phyloP scores from a whole-genome alignment of 441 rosid genomes.

The Corymbia calophylla region DNA sequence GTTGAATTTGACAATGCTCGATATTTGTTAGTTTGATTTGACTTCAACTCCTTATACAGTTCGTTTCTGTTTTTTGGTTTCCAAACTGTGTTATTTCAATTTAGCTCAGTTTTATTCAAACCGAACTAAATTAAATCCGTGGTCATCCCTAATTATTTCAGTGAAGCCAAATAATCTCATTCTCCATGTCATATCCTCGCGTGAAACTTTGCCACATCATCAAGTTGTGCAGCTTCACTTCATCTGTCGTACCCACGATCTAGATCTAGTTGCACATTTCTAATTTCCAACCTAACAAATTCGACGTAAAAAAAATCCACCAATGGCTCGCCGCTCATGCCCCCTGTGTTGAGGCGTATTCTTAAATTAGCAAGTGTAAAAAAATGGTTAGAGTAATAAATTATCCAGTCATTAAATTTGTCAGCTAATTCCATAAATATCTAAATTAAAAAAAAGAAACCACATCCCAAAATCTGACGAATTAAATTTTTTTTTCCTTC shows the following conservation, averaged over 20 bases:
- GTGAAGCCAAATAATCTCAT: background rate
- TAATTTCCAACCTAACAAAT: too few relatives aligned
- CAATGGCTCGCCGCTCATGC: background rate
- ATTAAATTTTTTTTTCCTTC: too few relatives aligned
- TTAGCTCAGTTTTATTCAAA: fast-evolving
- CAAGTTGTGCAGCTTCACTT: too few relatives aligned
- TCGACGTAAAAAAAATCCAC: background rate
- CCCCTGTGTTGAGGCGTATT: background rate
- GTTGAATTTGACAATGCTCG: background rate
- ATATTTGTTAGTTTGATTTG: background rate
- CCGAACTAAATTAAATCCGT: background rate
- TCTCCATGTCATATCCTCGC: fast-evolving
- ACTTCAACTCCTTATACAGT: background rate
- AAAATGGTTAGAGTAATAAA: background rate
- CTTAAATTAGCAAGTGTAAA: background rate
- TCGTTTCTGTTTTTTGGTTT: fast-evolving
- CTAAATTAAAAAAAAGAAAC: background rate
- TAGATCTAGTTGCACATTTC: too few relatives aligned
- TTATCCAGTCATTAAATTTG: background rate
- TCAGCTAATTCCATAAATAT: background rate
- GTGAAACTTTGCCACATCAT: background rate
- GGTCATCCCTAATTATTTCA: fast-evolving
- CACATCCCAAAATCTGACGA: background rate
- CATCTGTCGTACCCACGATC: fast-evolving
- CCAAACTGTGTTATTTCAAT: fast-evolving